Base-by-base conservation (phyloP, 176 grass and related monocot species). In the Carex parvula region DNA sequence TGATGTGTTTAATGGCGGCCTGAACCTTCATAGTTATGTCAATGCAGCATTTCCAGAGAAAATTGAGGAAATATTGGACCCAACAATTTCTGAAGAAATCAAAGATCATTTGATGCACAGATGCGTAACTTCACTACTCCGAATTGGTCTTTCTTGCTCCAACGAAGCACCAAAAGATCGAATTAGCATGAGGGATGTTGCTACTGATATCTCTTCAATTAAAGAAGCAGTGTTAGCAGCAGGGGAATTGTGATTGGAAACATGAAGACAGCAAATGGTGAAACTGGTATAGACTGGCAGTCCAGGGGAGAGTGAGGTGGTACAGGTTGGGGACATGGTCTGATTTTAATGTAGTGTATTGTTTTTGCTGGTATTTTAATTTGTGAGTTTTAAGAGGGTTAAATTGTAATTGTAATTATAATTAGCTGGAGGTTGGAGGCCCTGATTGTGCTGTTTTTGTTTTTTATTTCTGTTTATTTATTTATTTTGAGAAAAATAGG, bases 1-100 rank as follows among this genome's bases (percentile, higher is more conserved):
- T 29, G 67, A n/a, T 50, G 77, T 79, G 9, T 62, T 10, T 18
- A 32, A 76, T 48, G 52, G 26, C 7, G 39, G 13, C 20, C 24
- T 65, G 65, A 88, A 55, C 48, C 82, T 91, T 53, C 14, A 83
- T 55, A 78, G 30, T 11, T 88, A 55, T 10, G 89, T 88, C 37
- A 85, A 46, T 79, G 73, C 18, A 33, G 82, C 85, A 1, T 91
- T 82, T 60, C 86, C 82, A 12, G 14, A 85, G 1, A 79, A 79
- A 33, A 32, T 91, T 42, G 29, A 54, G 6, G 60, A 77, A 17
- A 68, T 90, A 81, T 11, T 91, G 3, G 86, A 91, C 84, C 48
- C 37, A 53, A 76, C 16, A 12, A 79, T 86, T 72, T 81, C 69
- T 21, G 78, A 60, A 41, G 78, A 80, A 21, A 35, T 61, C 6